Evolutionary conservation across 1,139 yeast species (phyloP).

Genomic region (Sugiyamaella pinicola): DNA sequence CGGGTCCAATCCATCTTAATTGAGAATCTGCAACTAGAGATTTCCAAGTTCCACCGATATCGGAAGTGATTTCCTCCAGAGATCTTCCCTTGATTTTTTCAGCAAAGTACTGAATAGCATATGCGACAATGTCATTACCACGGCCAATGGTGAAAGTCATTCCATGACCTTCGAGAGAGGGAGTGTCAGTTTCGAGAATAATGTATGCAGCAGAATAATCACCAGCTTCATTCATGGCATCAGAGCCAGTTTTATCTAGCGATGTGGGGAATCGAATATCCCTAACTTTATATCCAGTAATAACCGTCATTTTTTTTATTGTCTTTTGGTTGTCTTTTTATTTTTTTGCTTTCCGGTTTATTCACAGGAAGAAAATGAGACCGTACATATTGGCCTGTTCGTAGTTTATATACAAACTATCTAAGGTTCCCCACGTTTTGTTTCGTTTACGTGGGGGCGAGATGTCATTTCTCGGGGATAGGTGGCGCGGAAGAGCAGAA

Average conservation of each 20-base stretch:
- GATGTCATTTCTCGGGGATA: slow-evolving; percentile 5
- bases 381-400: too few relatives aligned
- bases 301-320: slow-evolving; percentile 29
- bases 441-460: slow-evolving; percentile 12
- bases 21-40: slow-evolving; percentile 45
- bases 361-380: not conserved
- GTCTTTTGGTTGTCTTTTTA: too few relatives aligned
- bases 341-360: too few relatives aligned
- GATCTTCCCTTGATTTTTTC: slow-evolving; percentile 40
- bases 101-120: slow-evolving; percentile 41
- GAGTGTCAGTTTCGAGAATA: slow-evolving; percentile 35
- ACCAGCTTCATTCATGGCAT: slow-evolving; percentile 45
- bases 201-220: slow-evolving; percentile 43
- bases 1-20: slow-evolving; percentile 49
- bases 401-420: too few relatives aligned
- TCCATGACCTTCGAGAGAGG: slow-evolving; percentile 37
- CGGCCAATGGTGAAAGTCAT: slow-evolving; percentile 44
- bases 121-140: slow-evolving; percentile 41
- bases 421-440: not conserved
- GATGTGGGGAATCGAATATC: slow-evolving; percentile 46
- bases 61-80: slow-evolving; percentile 40
- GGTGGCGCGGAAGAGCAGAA: slow-evolving; percentile 1
- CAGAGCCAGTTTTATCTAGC: slow-evolving; percentile 44
- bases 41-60: slow-evolving; percentile 47
- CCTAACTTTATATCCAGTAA: slow-evolving; percentile 39